Conservation (phyloP, 2,329 filamentous ascomycete species). For the Hypomyces rosellus region DNA sequence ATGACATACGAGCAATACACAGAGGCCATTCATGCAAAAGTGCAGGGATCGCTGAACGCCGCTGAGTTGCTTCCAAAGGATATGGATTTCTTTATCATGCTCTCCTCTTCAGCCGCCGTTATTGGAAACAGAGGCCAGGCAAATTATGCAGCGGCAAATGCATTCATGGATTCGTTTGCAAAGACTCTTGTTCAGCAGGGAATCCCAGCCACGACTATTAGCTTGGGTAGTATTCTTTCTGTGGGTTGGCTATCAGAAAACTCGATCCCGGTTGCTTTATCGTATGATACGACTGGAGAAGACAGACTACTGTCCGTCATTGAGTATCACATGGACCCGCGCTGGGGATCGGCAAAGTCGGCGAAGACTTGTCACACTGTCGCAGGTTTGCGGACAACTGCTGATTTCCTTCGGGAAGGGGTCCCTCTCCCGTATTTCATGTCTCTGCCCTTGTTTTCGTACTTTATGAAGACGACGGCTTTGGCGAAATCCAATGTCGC, state of each 20-base stretch:
- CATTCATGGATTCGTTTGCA: conserved; percentile 29
- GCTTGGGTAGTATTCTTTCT: conserved; percentile 24
- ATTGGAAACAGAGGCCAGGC: conserved; percentile 24
- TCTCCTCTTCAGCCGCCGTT: conserved; percentile 19
- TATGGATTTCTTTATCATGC: conserved; percentile 27
- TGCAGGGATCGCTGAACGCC: conserved; percentile 22
- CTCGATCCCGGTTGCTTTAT: no score
- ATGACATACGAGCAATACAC: conserved; percentile 23
- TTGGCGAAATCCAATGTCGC: no score
- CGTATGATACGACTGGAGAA: no score
- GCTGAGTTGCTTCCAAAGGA: conserved; percentile 28
- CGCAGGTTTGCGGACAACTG: no score
- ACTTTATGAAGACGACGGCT: no score
- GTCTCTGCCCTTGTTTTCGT: no score
- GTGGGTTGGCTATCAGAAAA: background rate
- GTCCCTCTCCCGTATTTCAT: no score
- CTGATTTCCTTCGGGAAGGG: no score
- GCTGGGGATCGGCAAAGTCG: no score
- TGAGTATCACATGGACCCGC: no score
- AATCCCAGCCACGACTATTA: conserved; percentile 20
- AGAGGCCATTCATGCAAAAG: conserved; percentile 24
- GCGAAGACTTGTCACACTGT: no score
- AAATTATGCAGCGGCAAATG: conserved; percentile 26
- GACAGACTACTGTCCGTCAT: no score
- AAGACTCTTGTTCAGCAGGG: conserved; percentile 20